Evolutionary conservation across 495 filamentous ascomycete genomes (phyloP), one percentile per base, ranked within the genome.

Genomic region (Diplogelasinospora grovesii): DNA sequence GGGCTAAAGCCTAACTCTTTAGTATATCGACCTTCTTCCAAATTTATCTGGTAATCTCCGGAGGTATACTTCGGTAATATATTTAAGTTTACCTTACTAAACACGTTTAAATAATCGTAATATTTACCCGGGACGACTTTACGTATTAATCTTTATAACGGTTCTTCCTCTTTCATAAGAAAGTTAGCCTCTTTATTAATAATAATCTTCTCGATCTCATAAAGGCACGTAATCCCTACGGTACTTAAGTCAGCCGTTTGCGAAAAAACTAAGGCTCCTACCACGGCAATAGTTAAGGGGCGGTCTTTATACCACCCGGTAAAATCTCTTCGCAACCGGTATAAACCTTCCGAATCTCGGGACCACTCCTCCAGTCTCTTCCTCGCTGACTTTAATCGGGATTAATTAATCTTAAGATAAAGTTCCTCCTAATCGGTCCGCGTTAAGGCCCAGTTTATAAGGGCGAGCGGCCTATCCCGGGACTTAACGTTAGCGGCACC

Each of bases 1-100:
- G 38, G 43, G 23, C 57, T 48, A 18, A 36, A 31, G 3, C 14
- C 18, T 0, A 50, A 14, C n/a, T 29, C 31, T 13, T 31, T 15
- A 1, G 14, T 15, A 4, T 29, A 9, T 5, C 2, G 2, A 1
- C 13, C 37, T 3, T 28, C 13, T 8, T 15, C n/a, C 16, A 40
- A 29, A 1, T 29, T 3, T 23, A 40, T 40, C 18, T 21, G 15
- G 8, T 29, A 6, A 11, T 40, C 18, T 0, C 18, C 4, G 4
- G 22, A 4, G 11, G 11, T 8, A 11, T 8, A 11, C 14, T 11
- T 9, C 14, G n/a, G 9, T 5, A 32, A 6, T 9, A 32, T 35
- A 20, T 21, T 16, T 3, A 25, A 40, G 11, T 8, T 2, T 20
- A 0, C 7, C 37, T 40, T 40, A 18, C 37, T 40, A 10, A 30